These are phyloP conservation scores for Dendrocalamus latiflorus DNA, from an alignment of 202 grass and related monocot genomes.

Conservation along the genomic window DNA sequence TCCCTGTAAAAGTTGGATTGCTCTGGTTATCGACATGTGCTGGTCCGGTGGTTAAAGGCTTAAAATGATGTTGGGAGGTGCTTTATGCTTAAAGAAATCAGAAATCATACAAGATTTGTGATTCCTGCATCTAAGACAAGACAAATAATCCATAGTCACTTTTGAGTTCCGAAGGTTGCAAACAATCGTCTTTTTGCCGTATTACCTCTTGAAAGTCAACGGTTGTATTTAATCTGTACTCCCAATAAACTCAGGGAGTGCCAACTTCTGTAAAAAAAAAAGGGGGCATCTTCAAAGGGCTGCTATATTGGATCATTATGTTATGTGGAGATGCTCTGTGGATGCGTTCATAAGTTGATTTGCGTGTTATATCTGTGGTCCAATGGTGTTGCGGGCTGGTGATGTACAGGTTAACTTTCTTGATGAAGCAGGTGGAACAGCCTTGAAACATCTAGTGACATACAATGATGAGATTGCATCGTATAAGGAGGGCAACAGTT, in stretches of 20 bases:
- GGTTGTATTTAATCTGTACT: neutral
- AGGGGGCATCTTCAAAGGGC: neutral
- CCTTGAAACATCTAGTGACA: neutral
- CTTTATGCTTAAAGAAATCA: neutral
- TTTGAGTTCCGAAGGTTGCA: neutral
- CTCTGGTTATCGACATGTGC: neutral
- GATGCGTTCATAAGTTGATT: neutral
- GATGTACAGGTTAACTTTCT: neutral
- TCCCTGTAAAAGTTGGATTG: neutral
- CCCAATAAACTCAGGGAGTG: neutral
- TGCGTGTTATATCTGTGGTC: neutral
- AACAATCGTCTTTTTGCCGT: neutral
- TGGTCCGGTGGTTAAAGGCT: neutral
- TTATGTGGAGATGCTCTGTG: neutral
- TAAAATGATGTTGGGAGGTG: too few species aligned
- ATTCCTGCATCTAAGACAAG: neutral
- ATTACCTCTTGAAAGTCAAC: neutral
- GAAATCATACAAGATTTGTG: neutral
- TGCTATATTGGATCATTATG: neutral
- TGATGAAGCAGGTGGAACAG: neutral
- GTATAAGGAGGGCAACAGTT: neutral
- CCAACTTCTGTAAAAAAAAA: neutral
- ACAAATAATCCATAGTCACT: neutral
- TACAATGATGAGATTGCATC: neutral
- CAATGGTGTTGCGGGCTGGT: neutral